Conservation (phyloP, 2,329 filamentous ascomycete species). For the Bipolaris gigantea region DNA sequence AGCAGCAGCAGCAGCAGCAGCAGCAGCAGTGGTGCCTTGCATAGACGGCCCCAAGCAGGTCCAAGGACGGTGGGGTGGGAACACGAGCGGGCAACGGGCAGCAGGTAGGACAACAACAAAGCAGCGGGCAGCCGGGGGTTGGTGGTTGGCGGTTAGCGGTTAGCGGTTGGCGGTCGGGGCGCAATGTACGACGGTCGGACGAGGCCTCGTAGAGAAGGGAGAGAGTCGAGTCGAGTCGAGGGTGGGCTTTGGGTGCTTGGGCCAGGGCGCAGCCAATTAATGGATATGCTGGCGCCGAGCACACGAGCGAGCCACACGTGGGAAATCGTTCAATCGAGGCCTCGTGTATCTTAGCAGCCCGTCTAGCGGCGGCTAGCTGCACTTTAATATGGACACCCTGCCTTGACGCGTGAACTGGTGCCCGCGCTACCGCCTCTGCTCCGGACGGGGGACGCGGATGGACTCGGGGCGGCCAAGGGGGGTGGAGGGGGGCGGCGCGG, state of each 20-base stretch:
- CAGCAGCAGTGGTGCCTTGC: slow-evolving; percentile 39
- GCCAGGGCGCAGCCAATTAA: slow-evolving; percentile 35
- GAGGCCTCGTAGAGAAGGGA: slow-evolving; percentile 24
- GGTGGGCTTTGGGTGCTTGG: slow-evolving; percentile 31
- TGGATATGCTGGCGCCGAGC: slow-evolving; percentile 28
- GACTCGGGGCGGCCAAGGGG: slow-evolving; percentile 1
- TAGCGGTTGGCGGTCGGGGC: slow-evolving; percentile 31
- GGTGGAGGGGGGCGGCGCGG: background rate
- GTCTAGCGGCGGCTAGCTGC: slow-evolving; percentile 43
- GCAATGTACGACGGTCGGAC: slow-evolving; percentile 33
- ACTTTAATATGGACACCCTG: slow-evolving; percentile 35
- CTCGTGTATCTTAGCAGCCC: slow-evolving; percentile 43
- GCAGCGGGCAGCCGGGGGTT: slow-evolving; percentile 28
- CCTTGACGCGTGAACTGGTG: slow-evolving; percentile 26
- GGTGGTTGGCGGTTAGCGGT: too few relatives aligned
- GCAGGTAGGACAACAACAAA: slow-evolving; percentile 24
- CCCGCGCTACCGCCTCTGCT: slow-evolving; percentile 16
- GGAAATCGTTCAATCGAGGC: slow-evolving; percentile 45
- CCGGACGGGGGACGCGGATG: slow-evolving; percentile 5
- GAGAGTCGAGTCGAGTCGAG: slow-evolving; percentile 13
- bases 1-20: slow-evolving; percentile 17
- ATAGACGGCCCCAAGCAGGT: slow-evolving; percentile 32
- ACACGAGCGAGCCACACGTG: slow-evolving; percentile 39
- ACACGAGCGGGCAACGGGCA: slow-evolving; percentile 18
- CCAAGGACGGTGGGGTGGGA: slow-evolving; percentile 29